A percentile compares a stretch with the other conserved stretches of the same genome.
phyloP scores from a whole-genome alignment of 2,329 filamentous ascomycete genomes.

The Stagonosporopsis cucurbitacearum region DNA sequence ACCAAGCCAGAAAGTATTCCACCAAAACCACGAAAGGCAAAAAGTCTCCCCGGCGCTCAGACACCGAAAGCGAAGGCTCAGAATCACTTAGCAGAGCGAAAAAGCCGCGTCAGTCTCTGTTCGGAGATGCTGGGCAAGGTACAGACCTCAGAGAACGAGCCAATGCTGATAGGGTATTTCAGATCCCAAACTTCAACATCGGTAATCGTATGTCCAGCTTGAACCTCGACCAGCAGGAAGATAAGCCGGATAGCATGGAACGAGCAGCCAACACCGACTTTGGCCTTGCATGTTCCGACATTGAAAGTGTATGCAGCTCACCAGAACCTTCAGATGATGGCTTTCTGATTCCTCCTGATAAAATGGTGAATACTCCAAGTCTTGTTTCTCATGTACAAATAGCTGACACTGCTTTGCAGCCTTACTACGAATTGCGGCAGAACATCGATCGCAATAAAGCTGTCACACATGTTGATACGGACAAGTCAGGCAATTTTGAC shows the following conservation, averaged over 20 bases:
- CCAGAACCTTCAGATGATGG: conserved; percentile 19
- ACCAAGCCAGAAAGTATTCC: conserved; percentile 4
- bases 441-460: conserved; percentile 30
- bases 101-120: conserved; percentile 25
- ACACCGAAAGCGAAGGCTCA: conserved; percentile 1
- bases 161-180: neutral
- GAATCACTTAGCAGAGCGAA: conserved; percentile 16
- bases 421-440: conserved; percentile 31
- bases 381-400: too few species aligned
- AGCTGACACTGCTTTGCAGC: conserved; percentile 9
- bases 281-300: conserved; percentile 12
- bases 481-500: conserved; percentile 49
- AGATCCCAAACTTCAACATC: conserved; percentile 2
- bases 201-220: conserved; percentile 23
- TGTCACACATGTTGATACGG: conserved; percentile 45
- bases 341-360: conserved; percentile 21
- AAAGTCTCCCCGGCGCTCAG: conserved; percentile 19
- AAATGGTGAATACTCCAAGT: conserved; percentile 13
- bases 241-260: neutral
- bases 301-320: conserved; percentile 17
- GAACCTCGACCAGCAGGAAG: conserved; percentile 14
- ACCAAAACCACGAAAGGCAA: conserved; percentile 1
- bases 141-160: neutral
- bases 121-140: conserved; percentile 11
- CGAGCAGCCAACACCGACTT: conserved; percentile 8